These are phyloP conservation scores for Cyclocybe aegerita DNA, from an alignment of 768 basidiomycete genomes.

Conservation along the genomic window DNA sequence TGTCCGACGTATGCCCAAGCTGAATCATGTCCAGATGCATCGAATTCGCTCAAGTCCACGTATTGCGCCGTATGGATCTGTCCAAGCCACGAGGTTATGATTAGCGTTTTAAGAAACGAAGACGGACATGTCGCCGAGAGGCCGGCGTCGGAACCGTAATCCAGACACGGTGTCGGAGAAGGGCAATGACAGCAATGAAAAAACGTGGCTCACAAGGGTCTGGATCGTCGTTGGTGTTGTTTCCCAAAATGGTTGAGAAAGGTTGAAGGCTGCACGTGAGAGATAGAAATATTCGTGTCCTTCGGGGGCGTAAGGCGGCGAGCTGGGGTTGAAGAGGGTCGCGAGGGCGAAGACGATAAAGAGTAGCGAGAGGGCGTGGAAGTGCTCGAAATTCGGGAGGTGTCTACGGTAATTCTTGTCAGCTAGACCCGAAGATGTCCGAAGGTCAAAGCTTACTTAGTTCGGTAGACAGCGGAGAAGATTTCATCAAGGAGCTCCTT, in stretches of 20 bases:
- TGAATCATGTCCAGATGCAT: slow-evolving; percentile 42
- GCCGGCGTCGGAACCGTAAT: not conserved
- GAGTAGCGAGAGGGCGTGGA: slow-evolving; percentile 61
- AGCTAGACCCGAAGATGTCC: not conserved
- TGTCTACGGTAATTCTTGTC: not conserved
- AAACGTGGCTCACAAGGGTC: slow-evolving; percentile 26
- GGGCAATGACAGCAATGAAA: not conserved
- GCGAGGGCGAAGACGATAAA: slow-evolving; percentile 69
- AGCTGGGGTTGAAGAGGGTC: slow-evolving; percentile 54
- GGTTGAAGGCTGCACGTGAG: slow-evolving; percentile 50
- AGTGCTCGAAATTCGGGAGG: slow-evolving; percentile 12
- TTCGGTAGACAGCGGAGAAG: slow-evolving; percentile 51
- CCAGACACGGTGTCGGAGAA: not conserved
- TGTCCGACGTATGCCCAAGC: slow-evolving; percentile 61
- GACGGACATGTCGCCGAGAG: too few species aligned
- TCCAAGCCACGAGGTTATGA: not conserved
- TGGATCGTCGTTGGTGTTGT: slow-evolving; percentile 59
- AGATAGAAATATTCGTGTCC: slow-evolving; percentile 65
- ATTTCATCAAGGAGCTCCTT: slow-evolving; percentile 58
- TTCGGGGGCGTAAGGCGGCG: slow-evolving; percentile 47
- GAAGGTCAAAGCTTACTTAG: slow-evolving; percentile 34
- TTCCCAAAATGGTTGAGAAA: slow-evolving; percentile 43
- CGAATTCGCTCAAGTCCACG: slow-evolving; percentile 55
- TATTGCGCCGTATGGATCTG: slow-evolving; percentile 48
- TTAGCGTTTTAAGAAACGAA: not conserved